A percentile compares a stretch with the other conserved stretches of the same genome.
Conservation (phyloP, 441 rosid species). For the Kokia cookei region DNA sequence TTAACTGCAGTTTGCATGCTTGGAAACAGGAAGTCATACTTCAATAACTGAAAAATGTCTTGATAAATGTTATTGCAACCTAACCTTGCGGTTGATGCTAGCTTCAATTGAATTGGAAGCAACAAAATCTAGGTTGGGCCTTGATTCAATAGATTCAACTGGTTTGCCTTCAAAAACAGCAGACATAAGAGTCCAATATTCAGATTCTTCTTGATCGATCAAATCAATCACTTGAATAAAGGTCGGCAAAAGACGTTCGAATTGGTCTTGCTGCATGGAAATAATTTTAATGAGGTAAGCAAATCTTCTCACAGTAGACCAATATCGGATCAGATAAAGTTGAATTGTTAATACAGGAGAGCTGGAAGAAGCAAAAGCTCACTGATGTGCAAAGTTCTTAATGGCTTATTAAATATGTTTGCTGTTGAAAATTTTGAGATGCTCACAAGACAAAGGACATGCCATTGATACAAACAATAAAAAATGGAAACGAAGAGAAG, state of each 20-base stretch:
- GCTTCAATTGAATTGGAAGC: slow-evolving; percentile 40
- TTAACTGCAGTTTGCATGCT: not conserved
- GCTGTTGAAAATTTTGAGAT: not conserved
- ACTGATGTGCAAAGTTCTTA: not conserved
- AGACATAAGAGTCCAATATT: slow-evolving; percentile 55
- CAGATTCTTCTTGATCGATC: slow-evolving; percentile 56
- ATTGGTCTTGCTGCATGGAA: slow-evolving; percentile 68
- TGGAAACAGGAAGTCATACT: not conserved
- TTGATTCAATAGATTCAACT: slow-evolving; percentile 32
- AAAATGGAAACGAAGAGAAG: not conserved
- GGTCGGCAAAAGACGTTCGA: slow-evolving; percentile 58
- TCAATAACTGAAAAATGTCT: not conserved
- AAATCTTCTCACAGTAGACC: not conserved
- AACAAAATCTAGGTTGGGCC: slow-evolving; percentile 26
- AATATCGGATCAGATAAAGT: not conserved
- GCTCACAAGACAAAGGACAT: not conserved
- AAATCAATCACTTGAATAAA: slow-evolving; percentile 70
- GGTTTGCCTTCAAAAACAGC: slow-evolving; percentile 66
- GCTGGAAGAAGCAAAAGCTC: not conserved
- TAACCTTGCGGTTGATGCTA: slow-evolving; percentile 63
- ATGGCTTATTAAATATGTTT: not conserved
- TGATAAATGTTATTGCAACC: slow-evolving; percentile 5
- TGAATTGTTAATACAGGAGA: not conserved
- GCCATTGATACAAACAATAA: not conserved
- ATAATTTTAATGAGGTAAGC: not conserved